Evolutionary conservation across 805 yeast genomes (phyloP), one percentile per base, ranked within the genome.

Genomic region (Yarrowia sp.): DNA sequence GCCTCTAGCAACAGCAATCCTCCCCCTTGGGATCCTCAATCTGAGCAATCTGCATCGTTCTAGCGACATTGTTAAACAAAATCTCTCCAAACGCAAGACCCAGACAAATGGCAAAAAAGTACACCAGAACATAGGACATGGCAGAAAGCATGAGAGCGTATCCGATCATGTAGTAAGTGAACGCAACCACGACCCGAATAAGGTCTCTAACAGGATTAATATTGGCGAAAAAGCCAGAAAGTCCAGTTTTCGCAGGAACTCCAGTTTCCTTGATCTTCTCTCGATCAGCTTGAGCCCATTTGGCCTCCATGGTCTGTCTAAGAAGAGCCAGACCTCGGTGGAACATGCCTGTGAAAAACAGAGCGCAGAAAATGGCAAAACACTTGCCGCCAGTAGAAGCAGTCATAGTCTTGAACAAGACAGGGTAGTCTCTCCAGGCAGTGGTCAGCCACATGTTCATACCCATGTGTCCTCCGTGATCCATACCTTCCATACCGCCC

Each of bases 371-470:
- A 38, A 63, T 63, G n/a, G 22, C 67, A 63, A 63, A 63, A n/a
- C 42, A 36, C 67, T 48, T 46, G 56, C 56, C 67, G 10, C 56
- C 67, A 19, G 55, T 63, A 9, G 67, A 63, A 11, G 67, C 67
- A 15, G 56, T 48, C 67, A 63, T 63, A 45, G 19, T n/a, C 56
- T 63, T 63, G 40, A 63, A 63, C 10, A 63, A 40, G n/a, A 63
- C 67, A 11, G 67, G 67, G 22, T 63, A 63, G 38, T 48, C 40
- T 9, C 3, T 46, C 67, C 67, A 63, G n/a, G 36, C 8, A 19
- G 67, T 63, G 38, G 67, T 63, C 46, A 63, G 56, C 67, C 67
- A 63, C 67, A 63, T 63, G 67, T 63, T 63, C 67, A 63, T 63
- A 2, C 67, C 67, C 50, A 42, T 45, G 35, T 58, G 65, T 32